Percentiles rank a stretch among this genome's conserved stretches.
Conservation (phyloP, 2,329 filamentous ascomycete species). For the Venturia asperata region DNA sequence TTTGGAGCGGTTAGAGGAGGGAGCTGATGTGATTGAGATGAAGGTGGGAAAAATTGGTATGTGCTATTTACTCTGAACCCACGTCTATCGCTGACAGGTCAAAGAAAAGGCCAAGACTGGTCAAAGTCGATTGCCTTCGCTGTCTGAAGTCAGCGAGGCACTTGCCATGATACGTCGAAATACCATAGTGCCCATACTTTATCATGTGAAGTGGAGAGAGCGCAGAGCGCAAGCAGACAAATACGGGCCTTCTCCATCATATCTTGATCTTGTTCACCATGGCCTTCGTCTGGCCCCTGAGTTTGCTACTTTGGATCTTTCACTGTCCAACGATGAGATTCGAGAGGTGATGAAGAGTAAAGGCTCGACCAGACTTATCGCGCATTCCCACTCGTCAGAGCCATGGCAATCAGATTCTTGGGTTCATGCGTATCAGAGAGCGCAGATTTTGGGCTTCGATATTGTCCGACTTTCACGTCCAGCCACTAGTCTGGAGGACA, state of each 20-base stretch:
- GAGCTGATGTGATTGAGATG: constrained; percentile 58
- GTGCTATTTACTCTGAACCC: neutral
- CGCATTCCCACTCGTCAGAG: constrained; percentile 43
- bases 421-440: constrained; percentile 52
- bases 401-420: constrained; percentile 53
- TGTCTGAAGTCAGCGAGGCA: constrained; percentile 47
- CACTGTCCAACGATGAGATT: constrained; percentile 47
- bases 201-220: constrained; percentile 40
- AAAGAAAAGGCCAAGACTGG: neutral
- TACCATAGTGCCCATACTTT: constrained; percentile 54
- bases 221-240: constrained; percentile 16
- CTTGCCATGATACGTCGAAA: constrained; percentile 56
- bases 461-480: constrained; percentile 55
- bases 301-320: constrained; percentile 53
- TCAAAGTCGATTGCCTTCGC: neutral
- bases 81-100: no score
- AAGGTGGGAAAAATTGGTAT: constrained; percentile 35
- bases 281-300: constrained; percentile 56
- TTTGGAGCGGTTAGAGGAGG: constrained; percentile 58
- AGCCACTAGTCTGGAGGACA: constrained; percentile 52
- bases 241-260: constrained; percentile 30
- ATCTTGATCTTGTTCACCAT: constrained; percentile 53
- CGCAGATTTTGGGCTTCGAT: constrained; percentile 52
- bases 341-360: constrained; percentile 44
- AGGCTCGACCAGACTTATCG: constrained; percentile 56